Conservation (phyloP, 1,284 basidiomycete species). For the Erythrobasidium hasegawianum region DNA sequence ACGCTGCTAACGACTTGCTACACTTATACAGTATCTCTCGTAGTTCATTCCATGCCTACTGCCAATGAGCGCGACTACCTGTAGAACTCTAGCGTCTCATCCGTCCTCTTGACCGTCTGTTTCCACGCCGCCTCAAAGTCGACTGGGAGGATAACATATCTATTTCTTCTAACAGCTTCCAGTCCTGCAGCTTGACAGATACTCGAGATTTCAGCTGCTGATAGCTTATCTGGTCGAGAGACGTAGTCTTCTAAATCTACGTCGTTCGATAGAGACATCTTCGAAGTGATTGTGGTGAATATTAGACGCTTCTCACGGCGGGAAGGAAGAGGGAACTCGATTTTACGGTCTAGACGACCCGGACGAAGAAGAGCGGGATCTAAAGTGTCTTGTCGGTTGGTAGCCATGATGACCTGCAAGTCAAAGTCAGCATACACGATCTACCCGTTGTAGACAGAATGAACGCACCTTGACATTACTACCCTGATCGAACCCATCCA, state of each 20-base stretch:
- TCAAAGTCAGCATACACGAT: not conserved
- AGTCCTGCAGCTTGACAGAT: slow-evolving; percentile 97
- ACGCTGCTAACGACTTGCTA: no score
- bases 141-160: slow-evolving; percentile 91
- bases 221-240: slow-evolving; percentile 90
- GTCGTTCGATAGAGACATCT: slow-evolving; percentile 98
- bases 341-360: slow-evolving; percentile 96
- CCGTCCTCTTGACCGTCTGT: slow-evolving; percentile 88
- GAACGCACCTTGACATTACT: slow-evolving; percentile 91
- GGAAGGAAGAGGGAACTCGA: slow-evolving; percentile 94
- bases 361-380: slow-evolving; percentile 96
- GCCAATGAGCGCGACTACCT: not conserved
- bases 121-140: slow-evolving; percentile 99
- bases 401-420: slow-evolving; percentile 91
- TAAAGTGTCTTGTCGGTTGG: slow-evolving; percentile 90
- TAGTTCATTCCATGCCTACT: no score
- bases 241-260: slow-evolving; percentile 99
- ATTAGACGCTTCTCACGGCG: slow-evolving; percentile 93
- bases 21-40: no score
- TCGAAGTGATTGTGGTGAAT: slow-evolving; percentile 94
- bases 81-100: slow-evolving; percentile 90
- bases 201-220: slow-evolving; percentile 90
- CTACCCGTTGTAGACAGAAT: slow-evolving; percentile 8
- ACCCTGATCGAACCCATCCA: slow-evolving; percentile 99
- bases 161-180: slow-evolving; percentile 96